A percentile compares a stretch with the other conserved stretches of the same genome.
These are phyloP conservation scores for Aegilops tauschii DNA, from an alignment of 176 grass and related monocot species.

Conservation along the genomic window DNA sequence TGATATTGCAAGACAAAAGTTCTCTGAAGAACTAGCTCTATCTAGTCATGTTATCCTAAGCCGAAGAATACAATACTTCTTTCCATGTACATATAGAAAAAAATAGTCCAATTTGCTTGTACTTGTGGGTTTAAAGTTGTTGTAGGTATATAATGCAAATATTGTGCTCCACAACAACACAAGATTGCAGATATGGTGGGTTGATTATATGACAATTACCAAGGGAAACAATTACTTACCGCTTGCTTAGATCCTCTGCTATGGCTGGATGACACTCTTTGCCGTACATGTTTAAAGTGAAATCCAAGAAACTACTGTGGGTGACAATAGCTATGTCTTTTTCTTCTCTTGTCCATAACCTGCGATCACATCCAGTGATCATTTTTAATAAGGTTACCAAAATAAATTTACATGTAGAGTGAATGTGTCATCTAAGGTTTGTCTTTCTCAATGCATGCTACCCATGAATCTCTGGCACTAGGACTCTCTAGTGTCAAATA, in stretches of 20 bases:
- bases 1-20: too few relatives aligned
- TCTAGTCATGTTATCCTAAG: too few relatives aligned
- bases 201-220: not conserved
- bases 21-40: too few relatives aligned
- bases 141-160: too few relatives aligned
- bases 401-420: not conserved
- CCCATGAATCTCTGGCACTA: not conserved
- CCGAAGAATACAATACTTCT: too few relatives aligned
- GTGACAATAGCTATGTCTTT: constrained; percentile 82
- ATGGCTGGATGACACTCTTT: constrained; percentile 66
- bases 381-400: not conserved
- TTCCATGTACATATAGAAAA: too few relatives aligned
- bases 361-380: constrained; percentile 31
- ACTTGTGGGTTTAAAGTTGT: too few relatives aligned
- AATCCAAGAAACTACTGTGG: constrained; percentile 73
- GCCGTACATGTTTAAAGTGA: constrained; percentile 67
- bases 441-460: not conserved
- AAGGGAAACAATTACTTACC: constrained; percentile 39
- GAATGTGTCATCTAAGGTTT: not conserved
- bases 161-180: too few relatives aligned
- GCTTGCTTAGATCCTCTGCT: constrained; percentile 49
- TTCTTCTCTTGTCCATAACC: constrained; percentile 94
- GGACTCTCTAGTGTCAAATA: not conserved
- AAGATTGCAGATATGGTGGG: not conserved
- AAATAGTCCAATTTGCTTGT: too few relatives aligned